These are phyloP conservation scores for Neodidymelliopsis sp. DNA, from an alignment of 2,329 filamentous ascomycete genomes.

Conservation along the genomic window DNA sequence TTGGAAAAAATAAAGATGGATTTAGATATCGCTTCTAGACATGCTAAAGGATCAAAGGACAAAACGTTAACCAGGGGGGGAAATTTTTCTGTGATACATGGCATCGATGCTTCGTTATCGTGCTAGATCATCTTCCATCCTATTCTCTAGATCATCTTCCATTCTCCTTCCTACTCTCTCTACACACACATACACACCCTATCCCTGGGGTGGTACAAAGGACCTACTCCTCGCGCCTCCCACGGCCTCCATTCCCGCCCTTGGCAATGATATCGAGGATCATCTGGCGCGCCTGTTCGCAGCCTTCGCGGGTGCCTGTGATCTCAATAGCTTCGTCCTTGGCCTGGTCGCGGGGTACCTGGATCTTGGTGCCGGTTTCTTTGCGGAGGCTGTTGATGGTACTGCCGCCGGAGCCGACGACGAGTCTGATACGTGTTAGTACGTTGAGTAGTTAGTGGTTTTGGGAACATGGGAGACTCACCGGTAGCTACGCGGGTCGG, in stretches of 20 bases:
- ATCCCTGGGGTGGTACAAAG: background rate
- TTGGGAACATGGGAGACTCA: slow-evolving; percentile 10
- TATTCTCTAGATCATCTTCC: background rate
- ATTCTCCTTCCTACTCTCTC: background rate
- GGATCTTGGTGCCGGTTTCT: slow-evolving; percentile 91
- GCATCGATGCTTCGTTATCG: too few species aligned
- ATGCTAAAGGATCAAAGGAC: too few species aligned
- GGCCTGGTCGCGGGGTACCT: slow-evolving; percentile 83
- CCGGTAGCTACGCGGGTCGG: slow-evolving; percentile 84
- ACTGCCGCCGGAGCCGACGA: slow-evolving; percentile 86
- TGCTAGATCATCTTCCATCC: background rate
- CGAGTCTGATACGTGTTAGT: slow-evolving; percentile 61
- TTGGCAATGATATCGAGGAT: slow-evolving; percentile 79
- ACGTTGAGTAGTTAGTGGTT: background rate
- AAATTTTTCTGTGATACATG: too few species aligned
- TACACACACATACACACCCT: background rate
- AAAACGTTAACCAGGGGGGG: too few species aligned
- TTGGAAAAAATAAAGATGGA: too few species aligned
- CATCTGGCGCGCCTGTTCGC: slow-evolving; percentile 86
- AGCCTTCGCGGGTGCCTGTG: slow-evolving; percentile 76
- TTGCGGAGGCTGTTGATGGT: slow-evolving; percentile 94
- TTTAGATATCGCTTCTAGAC: too few species aligned
- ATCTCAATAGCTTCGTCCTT: slow-evolving; percentile 88
- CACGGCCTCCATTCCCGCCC: slow-evolving; percentile 7
- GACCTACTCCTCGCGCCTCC: slow-evolving; percentile 8